Conservation (phyloP, 805 yeast species). For the Wickerhamomyces xylosicus region DNA sequence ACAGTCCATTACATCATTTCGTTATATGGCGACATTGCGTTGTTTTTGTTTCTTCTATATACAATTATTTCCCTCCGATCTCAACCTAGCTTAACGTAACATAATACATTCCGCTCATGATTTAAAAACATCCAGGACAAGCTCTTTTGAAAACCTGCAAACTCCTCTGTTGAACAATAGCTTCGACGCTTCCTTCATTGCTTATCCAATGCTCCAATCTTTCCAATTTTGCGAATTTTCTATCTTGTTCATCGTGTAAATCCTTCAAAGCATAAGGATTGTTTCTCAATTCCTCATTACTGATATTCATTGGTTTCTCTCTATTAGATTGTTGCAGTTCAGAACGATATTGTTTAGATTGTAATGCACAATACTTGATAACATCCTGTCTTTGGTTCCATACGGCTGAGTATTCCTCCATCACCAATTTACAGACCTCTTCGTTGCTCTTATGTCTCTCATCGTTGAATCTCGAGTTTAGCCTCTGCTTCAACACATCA, state of each 20-base stretch:
- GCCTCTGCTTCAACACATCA: neutral
- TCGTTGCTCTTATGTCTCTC: neutral
- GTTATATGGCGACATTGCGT: too few relatives aligned
- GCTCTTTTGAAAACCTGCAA: neutral
- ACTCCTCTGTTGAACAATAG: neutral
- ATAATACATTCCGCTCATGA: too few relatives aligned
- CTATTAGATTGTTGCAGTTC: too few relatives aligned
- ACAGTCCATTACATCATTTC: too few relatives aligned
- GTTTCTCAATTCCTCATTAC: neutral
- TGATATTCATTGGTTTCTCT: neutral
- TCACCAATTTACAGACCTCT: neutral
- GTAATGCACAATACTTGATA: neutral
- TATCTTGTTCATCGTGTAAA: neutral
- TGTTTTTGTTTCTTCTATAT: too few relatives aligned
- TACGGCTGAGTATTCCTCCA: neutral
- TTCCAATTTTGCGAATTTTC: neutral
- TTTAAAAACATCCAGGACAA: too few relatives aligned
- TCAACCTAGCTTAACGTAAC: too few relatives aligned
- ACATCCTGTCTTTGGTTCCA: neutral
- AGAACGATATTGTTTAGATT: neutral
- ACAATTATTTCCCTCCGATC: neutral
- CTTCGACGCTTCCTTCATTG: neutral
- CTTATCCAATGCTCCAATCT: neutral
- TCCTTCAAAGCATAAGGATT: neutral
- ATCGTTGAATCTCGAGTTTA: neutral